These are phyloP conservation scores for Syncephalastrum monosporum DNA, from an alignment of 371 early-diverging fungal species.

Conservation along the genomic window DNA sequence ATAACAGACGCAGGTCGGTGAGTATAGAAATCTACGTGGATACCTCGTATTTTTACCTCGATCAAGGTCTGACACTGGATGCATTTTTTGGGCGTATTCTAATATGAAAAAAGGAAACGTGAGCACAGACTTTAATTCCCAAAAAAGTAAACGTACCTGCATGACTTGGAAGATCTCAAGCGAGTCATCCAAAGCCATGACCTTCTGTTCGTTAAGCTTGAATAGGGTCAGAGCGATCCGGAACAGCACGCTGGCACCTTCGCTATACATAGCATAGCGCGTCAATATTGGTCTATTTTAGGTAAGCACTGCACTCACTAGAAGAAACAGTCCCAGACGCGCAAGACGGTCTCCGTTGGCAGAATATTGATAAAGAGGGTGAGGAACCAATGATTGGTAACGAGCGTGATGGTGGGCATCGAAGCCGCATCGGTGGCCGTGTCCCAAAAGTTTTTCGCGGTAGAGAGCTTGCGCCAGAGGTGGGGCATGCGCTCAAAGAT, in stretches of 20 bases:
- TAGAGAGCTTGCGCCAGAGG: constrained; percentile 51
- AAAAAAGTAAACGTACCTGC: constrained; percentile 30
- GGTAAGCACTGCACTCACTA: constrained; percentile 42
- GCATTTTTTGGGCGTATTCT: constrained; percentile 65
- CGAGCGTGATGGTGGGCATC: constrained; percentile 73
- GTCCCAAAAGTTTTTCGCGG: constrained; percentile 54
- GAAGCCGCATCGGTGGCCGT: constrained; percentile 34
- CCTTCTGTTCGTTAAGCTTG: constrained; percentile 58
- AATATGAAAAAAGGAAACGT: background rate
- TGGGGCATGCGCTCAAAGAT: constrained; percentile 56
- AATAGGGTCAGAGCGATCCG: constrained; percentile 72
- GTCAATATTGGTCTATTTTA: background rate
- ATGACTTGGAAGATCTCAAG: constrained; percentile 61
- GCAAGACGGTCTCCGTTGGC: constrained; percentile 66
- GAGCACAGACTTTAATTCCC: background rate
- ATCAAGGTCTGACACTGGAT: constrained; percentile 67
- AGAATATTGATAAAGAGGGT: constrained; percentile 73
- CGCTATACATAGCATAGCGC: constrained; percentile 23
- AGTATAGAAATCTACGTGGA: too few species aligned
- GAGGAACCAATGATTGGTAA: constrained; percentile 79
- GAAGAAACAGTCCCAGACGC: constrained; percentile 82
- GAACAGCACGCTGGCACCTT: constrained; percentile 74
- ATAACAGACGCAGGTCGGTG: constrained; percentile 18
- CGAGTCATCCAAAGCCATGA: constrained; percentile 55
- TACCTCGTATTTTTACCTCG: constrained; percentile 38